These are phyloP conservation scores for Phytophthora pseudosyringae DNA, from an alignment of 352 stramenopile genomes.

Conservation along the genomic window DNA sequence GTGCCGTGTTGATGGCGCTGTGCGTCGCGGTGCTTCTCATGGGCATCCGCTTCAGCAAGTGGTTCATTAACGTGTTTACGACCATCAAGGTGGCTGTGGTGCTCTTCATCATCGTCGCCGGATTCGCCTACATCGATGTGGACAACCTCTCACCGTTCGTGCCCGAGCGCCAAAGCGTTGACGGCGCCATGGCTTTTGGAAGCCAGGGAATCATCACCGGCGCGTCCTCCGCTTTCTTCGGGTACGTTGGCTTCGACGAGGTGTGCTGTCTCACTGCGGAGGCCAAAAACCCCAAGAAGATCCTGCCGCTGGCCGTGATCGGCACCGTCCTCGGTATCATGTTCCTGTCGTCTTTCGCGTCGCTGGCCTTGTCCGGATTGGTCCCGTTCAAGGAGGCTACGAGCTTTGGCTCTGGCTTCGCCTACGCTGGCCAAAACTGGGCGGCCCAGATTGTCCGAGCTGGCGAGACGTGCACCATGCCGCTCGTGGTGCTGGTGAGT, in stretches of 20 bases:
- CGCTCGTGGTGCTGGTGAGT: slow-evolving; percentile 93
- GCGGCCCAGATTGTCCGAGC: slow-evolving; percentile 58
- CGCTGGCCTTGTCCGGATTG: slow-evolving; percentile 88
- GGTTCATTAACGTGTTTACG: slow-evolving; percentile 90
- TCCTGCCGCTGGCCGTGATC: slow-evolving; percentile 85
- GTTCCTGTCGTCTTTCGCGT: slow-evolving; percentile 75
- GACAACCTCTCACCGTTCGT: slow-evolving; percentile 89
- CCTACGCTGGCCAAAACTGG: slow-evolving; percentile 45
- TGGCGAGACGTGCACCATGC: slow-evolving; percentile 86
- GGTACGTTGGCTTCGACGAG: slow-evolving; percentile 95
- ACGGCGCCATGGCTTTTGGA: slow-evolving; percentile 44
- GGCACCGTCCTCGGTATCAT: slow-evolving; percentile 82
- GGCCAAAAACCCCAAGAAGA: slow-evolving; percentile 75
- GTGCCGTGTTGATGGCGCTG: slow-evolving; percentile 69
- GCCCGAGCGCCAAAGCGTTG: slow-evolving; percentile 42
- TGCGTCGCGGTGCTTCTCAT: slow-evolving; percentile 78
- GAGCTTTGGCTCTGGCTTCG: slow-evolving; percentile 57
- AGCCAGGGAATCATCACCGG: slow-evolving; percentile 74
- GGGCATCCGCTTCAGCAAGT: slow-evolving; percentile 90
- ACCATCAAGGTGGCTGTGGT: slow-evolving; percentile 87
- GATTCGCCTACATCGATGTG: slow-evolving; percentile 82
- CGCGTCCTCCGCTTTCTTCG: slow-evolving; percentile 92
- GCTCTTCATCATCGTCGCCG: slow-evolving; percentile 92
- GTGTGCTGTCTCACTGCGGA: slow-evolving; percentile 92
- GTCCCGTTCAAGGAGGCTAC: slow-evolving; percentile 40